Evolutionary conservation across 768 basidiomycete species (phyloP).

Genomic region (Pulveroboletus sp.): DNA sequence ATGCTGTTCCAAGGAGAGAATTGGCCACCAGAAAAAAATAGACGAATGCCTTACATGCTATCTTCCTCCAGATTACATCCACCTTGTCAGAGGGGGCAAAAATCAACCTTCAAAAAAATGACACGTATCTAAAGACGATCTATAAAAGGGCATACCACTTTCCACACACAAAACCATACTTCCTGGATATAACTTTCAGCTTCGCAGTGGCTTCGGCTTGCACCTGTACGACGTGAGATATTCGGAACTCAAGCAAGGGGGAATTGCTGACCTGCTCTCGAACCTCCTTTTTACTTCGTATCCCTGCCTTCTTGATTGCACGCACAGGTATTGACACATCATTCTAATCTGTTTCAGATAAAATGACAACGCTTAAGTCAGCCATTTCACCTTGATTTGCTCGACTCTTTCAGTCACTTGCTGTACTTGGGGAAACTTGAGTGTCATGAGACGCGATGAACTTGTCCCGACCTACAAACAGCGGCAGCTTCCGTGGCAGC

Average conservation of each 20-base stretch:
- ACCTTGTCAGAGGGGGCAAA: conserved; percentile 61
- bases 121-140: not conserved
- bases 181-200: conserved; percentile 56
- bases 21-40: not conserved
- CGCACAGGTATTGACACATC: conserved; percentile 62
- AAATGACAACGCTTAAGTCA: not conserved
- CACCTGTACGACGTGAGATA: conserved; percentile 35
- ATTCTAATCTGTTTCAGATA: conserved; percentile 39
- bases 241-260: not conserved
- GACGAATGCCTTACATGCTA: conserved; percentile 48
- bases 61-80: conserved; percentile 56
- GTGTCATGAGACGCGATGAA: not conserved
- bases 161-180: conserved; percentile 51
- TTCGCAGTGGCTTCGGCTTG: conserved; percentile 57
- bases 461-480: conserved; percentile 34
- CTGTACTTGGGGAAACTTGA: conserved; percentile 41
- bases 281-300: conserved; percentile 70
- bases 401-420: conserved; percentile 55
- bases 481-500: conserved; percentile 46
- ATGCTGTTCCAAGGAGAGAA: conserved; percentile 38
- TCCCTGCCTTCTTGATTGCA: conserved; percentile 67
- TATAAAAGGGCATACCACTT: conserved; percentile 52
- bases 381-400: conserved; percentile 48
- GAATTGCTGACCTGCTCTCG: conserved; percentile 53
- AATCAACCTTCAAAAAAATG: conserved; percentile 48